Base-by-base conservation (phyloP, 371 early-diverging fungal species). In the Mucor saturninus region DNA sequence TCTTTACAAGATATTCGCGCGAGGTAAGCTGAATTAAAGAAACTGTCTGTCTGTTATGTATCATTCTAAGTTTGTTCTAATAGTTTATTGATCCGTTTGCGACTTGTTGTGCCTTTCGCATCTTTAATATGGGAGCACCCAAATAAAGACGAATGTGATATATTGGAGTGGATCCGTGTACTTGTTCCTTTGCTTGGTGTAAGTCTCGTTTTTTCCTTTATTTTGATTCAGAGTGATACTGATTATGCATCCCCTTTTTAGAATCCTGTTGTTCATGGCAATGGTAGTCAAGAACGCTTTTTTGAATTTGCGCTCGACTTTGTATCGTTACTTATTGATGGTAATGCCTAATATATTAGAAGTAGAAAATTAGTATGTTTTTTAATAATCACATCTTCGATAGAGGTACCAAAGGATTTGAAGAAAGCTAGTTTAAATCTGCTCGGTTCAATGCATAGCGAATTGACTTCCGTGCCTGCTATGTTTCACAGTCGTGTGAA, bases 241-340 rank as follows among this genome's bases (percentile, higher is more conserved):
- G 45, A 10, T 5, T 38, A 13, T 21, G 21, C 15, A 50, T 39
- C 46, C 8, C n/a, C 5, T 28, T 28, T 39, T 11, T 65, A 84
- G 71, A 83, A 78, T 13, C 83, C 87, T 1, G 67, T 86, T 53
- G 67, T 86, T 15, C 87, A 86, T 62, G 87, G 87, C 6, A 83
- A 85, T 60, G 84, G 87, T 26, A 80, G 81, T n/a, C 83, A 86
- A 53, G 87, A 86, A 52, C 70, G 77, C 15, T 75, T 83, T 21
- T 86, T 86, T 74, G 87, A 86, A 57, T 85, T 86, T 68, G 78
- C 79, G 11, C 66, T 86, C 21, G 87, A 86, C 57, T 68, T 86
- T 54, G 84, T 85, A 11, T 86, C 87, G 2, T 64, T 84, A 39
- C 52, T 86, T 5, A 82, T 86, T 72, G 87, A 86, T 54, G 81